These are phyloP conservation scores for Aspergillus ruber DNA, from an alignment of 2,329 filamentous ascomycete genomes.

Conservation along the genomic window DNA sequence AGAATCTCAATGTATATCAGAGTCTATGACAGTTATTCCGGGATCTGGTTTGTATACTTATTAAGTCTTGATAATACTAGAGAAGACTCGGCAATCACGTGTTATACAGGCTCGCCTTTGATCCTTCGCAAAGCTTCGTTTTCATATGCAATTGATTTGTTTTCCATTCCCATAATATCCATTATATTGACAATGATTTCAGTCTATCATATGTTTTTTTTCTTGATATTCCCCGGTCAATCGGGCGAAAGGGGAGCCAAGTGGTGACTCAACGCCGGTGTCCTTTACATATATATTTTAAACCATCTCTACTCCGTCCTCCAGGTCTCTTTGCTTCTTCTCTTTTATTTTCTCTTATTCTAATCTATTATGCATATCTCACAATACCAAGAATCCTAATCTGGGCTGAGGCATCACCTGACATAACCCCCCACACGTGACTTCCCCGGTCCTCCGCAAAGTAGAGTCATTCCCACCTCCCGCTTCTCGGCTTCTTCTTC, in stretches of 20 bases:
- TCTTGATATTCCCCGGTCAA: conserved; percentile 3
- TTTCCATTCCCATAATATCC: no score
- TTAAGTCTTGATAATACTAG: no score
- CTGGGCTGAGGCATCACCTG: background rate
- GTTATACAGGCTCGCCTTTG: no score
- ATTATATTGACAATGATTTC: no score
- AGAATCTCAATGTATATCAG: no score
- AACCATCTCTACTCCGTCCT: background rate
- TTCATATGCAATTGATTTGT: no score
- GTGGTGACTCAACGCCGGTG: background rate
- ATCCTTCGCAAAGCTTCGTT: no score
- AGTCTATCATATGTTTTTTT: background rate
- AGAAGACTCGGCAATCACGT: no score
- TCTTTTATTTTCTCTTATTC: background rate
- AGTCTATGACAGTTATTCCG: no score
- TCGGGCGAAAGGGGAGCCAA: conserved; percentile 25
- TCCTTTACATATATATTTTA: background rate
- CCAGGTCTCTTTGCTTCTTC: background rate
- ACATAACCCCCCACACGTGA: conserved; percentile 20
- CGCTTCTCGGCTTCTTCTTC: background rate
- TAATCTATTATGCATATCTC: background rate
- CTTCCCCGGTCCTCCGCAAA: conserved; percentile 19
- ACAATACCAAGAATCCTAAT: background rate
- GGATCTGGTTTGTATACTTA: no score
- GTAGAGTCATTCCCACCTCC: background rate